These are phyloP conservation scores for Dentipellis sp. DNA, from an alignment of 768 basidiomycete genomes.

Conservation along the genomic window DNA sequence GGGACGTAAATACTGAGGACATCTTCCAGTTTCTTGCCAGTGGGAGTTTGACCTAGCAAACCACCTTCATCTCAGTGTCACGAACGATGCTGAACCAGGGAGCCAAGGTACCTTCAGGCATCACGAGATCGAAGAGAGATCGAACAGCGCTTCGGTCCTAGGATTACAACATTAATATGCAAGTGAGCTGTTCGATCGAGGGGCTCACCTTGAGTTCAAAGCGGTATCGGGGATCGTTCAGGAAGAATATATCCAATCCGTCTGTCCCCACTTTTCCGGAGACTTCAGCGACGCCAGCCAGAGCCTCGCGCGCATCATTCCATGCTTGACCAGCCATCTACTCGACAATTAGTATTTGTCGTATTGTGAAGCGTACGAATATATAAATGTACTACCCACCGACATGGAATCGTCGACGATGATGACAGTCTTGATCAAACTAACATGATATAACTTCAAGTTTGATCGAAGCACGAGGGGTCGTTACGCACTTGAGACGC, in stretches of 20 bases:
- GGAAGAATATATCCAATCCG: slow-evolving; percentile 34
- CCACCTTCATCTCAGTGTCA: slow-evolving; percentile 10
- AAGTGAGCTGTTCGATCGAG: not conserved
- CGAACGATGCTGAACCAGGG: too few species aligned
- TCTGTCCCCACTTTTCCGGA: slow-evolving; percentile 27
- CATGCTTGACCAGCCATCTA: slow-evolving; percentile 34
- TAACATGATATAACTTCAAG: not conserved
- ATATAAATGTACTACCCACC: slow-evolving; percentile 12
- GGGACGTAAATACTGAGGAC: slow-evolving; percentile 29
- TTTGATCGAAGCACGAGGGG: too few species aligned
- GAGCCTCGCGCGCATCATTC: slow-evolving; percentile 30
- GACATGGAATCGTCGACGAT: slow-evolving; percentile 33
- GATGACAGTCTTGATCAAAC: slow-evolving; percentile 25
- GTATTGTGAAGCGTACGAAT: not conserved
- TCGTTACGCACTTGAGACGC: too few species aligned
- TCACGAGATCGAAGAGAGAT: slow-evolving; percentile 4
- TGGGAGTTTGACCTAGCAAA: slow-evolving; percentile 27
- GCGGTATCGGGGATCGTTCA: slow-evolving; percentile 20
- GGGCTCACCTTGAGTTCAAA: slow-evolving; percentile 17
- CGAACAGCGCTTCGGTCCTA: slow-evolving; percentile 7
- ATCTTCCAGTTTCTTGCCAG: slow-evolving; percentile 27
- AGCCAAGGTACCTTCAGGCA: slow-evolving; percentile 3
- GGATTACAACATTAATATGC: not conserved
- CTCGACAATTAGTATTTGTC: not conserved
- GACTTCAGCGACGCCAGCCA: slow-evolving; percentile 30